phyloP scores from a whole-genome alignment of 495 filamentous ascomycete species.

The Hypomontagnella submonticulosa region DNA sequence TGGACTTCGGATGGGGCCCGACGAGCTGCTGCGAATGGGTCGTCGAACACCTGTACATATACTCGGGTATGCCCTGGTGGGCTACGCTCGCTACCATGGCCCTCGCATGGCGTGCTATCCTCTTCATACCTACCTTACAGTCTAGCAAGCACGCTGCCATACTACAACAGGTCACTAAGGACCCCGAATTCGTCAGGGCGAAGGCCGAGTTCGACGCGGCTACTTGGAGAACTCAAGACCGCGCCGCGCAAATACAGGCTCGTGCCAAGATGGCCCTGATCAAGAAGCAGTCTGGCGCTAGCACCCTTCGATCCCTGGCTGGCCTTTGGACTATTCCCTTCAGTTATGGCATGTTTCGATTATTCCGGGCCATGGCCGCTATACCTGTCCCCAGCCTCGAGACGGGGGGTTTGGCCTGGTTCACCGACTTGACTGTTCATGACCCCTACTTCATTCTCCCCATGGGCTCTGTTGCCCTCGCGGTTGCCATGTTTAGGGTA shows the following conservation, averaged over 20 bases:
- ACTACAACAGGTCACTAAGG: constrained; percentile 60
- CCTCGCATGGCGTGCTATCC: constrained; percentile 67
- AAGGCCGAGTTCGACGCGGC: constrained; percentile 60
- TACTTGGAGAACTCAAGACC: constrained; percentile 52
- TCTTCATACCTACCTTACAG: constrained; percentile 72
- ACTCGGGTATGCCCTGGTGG: constrained; percentile 82
- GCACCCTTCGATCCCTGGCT: constrained; percentile 62
- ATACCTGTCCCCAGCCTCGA: constrained; percentile 84
- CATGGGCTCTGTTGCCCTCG: constrained; percentile 49
- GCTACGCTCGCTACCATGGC: constrained; percentile 73
- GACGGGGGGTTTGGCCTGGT: constrained; percentile 76
- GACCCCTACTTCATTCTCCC: constrained; percentile 87
- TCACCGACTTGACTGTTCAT: constrained; percentile 77
- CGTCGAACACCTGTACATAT: constrained; percentile 85
- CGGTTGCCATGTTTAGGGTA: constrained; percentile 61
- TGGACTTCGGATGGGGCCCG: constrained; percentile 87
- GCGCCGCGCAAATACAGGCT: constrained; percentile 51
- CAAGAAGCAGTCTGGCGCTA: constrained; percentile 65
- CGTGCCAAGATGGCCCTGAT: constrained; percentile 61
- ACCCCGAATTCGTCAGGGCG: constrained; percentile 63
- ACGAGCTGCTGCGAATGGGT: constrained; percentile 74
- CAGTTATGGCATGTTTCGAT: constrained; percentile 81
- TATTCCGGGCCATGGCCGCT: constrained; percentile 76
- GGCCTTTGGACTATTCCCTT: constrained; percentile 74
- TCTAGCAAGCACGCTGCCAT: constrained; percentile 69